Evolutionary conservation across 495 filamentous ascomycete genomes (phyloP).

Genomic region (Penicillium nucicola): DNA sequence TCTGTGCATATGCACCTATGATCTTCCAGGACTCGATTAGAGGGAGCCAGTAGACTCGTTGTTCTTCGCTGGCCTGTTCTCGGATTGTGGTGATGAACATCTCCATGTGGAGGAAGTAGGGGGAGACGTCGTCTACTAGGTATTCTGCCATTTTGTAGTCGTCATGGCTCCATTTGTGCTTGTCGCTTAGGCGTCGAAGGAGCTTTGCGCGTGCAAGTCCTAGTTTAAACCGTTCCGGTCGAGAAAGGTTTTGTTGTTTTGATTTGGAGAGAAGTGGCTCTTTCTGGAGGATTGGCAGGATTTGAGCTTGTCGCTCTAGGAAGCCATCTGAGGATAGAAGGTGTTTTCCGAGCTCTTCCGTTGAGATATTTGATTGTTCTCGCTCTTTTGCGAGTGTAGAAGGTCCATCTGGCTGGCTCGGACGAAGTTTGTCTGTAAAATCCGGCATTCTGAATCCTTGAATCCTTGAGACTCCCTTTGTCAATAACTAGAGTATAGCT

Average conservation of each 20-base stretch:
- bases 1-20: slow-evolving; percentile 46
- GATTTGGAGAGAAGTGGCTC: slow-evolving; percentile 42
- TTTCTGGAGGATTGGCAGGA: slow-evolving; percentile 32
- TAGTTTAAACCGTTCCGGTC: slow-evolving; percentile 44
- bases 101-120: slow-evolving; percentile 36
- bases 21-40: slow-evolving; percentile 41
- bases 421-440: slow-evolving; percentile 45
- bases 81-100: slow-evolving; percentile 39
- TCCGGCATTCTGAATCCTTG: slow-evolving; percentile 32
- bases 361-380: slow-evolving; percentile 29
- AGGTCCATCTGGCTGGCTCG: slow-evolving; percentile 33
- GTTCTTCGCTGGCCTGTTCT: slow-evolving; percentile 43
- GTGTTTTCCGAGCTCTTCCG: slow-evolving; percentile 37
- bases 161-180: slow-evolving; percentile 37
- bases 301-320: slow-evolving; percentile 37
- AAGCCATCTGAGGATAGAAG: slow-evolving; percentile 39
- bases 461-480: background rate
- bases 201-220: slow-evolving; percentile 46
- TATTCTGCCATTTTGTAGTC: slow-evolving; percentile 46
- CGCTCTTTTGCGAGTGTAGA: slow-evolving; percentile 38
- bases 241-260: slow-evolving; percentile 42
- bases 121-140: slow-evolving; percentile 42
- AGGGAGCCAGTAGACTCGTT: slow-evolving; percentile 43
- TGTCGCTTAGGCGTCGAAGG: slow-evolving; percentile 35
- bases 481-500: background rate